Evolutionary conservation across 495 filamentous ascomycete species (phyloP).

Genomic region (Mytilinidion resinicola): DNA sequence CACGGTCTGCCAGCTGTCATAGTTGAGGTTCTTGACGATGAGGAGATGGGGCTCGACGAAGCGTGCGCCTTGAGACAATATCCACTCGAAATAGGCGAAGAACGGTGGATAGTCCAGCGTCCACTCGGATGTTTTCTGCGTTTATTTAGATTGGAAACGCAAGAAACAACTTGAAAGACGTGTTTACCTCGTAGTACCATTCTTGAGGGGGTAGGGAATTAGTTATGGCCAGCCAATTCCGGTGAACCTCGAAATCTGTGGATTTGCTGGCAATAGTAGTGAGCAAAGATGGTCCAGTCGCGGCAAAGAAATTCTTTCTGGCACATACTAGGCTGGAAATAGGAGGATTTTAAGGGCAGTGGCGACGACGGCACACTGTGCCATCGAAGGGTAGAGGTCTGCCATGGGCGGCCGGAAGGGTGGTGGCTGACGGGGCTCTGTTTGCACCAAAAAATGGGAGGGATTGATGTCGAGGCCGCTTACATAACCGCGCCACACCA

Average conservation of each 20-base stretch:
- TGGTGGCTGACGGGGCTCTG: constrained; percentile 6
- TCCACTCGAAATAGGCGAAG: constrained; percentile 95
- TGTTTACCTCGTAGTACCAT: constrained; percentile 83
- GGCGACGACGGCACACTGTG: constrained; percentile 80
- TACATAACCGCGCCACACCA: background rate
- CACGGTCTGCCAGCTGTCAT: constrained; percentile 84
- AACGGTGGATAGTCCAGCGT: constrained; percentile 98
- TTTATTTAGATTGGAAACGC: background rate
- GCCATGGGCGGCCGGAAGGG: constrained; percentile 51
- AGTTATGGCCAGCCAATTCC: constrained; percentile 95
- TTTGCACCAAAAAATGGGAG: constrained; percentile 8
- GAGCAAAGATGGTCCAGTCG: constrained; percentile 10
- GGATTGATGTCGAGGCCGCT: constrained; percentile 2
- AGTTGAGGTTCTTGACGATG: constrained; percentile 67
- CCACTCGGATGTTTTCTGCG: constrained; percentile 89
- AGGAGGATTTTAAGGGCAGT: constrained; percentile 89
- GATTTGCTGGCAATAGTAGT: constrained; percentile 63
- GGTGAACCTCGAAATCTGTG: constrained; percentile 98
- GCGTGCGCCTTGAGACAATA: constrained; percentile 72
- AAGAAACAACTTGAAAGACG: background rate
- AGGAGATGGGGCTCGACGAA: constrained; percentile 78
- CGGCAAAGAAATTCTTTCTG: background rate
- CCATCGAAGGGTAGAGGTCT: constrained; percentile 74
- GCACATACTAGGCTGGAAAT: constrained; percentile 88
- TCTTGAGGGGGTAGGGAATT: constrained; percentile 78